These are phyloP conservation scores for Pythium aquatile DNA, from an alignment of 352 stramenopile species.

Conservation along the genomic window DNA sequence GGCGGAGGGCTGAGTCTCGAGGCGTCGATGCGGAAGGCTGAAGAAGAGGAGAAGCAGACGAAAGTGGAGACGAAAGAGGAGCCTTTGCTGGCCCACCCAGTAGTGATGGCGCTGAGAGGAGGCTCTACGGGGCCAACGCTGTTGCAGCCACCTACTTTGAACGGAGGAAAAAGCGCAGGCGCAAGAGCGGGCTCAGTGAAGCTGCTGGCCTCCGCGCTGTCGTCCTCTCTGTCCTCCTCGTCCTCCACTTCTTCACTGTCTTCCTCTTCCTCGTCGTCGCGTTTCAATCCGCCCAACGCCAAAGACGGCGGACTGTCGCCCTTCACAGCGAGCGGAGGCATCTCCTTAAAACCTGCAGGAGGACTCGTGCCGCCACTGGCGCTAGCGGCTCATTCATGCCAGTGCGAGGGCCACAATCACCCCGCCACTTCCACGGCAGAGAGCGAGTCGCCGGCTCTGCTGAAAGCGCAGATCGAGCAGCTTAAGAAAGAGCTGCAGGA, in stretches of 20 bases:
- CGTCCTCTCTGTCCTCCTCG: background rate
- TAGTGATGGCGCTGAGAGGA: constrained; percentile 15
- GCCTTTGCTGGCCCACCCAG: constrained; percentile 18
- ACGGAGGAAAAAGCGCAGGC: background rate
- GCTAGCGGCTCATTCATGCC: background rate
- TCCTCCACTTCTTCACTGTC: background rate
- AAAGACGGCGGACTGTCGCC: constrained; percentile 22
- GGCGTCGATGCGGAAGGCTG: constrained; percentile 27
- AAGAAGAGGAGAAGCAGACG: constrained; percentile 2
- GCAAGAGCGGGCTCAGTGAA: background rate
- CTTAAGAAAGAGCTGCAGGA: constrained; percentile 29
- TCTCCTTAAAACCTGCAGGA: background rate
- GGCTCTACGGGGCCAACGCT: background rate
- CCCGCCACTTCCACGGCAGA: background rate
- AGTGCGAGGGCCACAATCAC: background rate
- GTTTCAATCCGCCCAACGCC: constrained; percentile 28
- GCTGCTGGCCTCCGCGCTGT: constrained; percentile 11
- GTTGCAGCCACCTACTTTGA: background rate
- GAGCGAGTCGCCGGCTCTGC: constrained; percentile 5
- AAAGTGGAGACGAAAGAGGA: background rate
- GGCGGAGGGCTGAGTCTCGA: constrained; percentile 15
- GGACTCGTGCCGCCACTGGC: background rate
- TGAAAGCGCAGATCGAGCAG: constrained; percentile 24
- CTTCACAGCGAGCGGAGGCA: constrained; percentile 3
- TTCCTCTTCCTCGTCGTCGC: constrained; percentile 7